phyloP scores from a whole-genome alignment of 768 basidiomycete species.

The Agaricus sinodeliciosus region DNA sequence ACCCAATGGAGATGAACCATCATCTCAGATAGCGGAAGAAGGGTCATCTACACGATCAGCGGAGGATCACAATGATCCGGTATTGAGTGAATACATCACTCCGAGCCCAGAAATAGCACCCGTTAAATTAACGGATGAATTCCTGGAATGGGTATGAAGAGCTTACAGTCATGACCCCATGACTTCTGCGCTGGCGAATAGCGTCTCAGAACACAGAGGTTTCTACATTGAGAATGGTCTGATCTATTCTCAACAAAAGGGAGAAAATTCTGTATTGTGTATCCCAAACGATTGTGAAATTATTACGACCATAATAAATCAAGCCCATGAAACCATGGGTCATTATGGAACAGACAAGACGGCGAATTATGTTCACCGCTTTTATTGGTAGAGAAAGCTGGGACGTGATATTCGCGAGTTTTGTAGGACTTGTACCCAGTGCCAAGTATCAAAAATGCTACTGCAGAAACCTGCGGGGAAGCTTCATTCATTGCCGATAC shows the following conservation, averaged over 20 bases:
- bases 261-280: slow-evolving; percentile 13
- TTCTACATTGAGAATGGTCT: slow-evolving; percentile 9
- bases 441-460: slow-evolving; percentile 17
- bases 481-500: slow-evolving; percentile 23
- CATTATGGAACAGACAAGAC: slow-evolving; percentile 25
- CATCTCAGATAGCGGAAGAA: slow-evolving; percentile 1
- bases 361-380: slow-evolving; percentile 21
- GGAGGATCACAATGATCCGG: too few relatives aligned
- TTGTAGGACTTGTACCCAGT: slow-evolving; percentile 18
- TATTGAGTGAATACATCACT: too few relatives aligned
- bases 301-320: slow-evolving; percentile 11
- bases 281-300: slow-evolving; percentile 13
- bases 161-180: too few relatives aligned
- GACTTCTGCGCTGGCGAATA: too few relatives aligned
- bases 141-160: too few relatives aligned
- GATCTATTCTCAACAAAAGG: slow-evolving; percentile 2
- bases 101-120: too few relatives aligned
- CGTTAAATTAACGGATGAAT: too few relatives aligned
- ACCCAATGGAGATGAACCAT: slow-evolving; percentile 6
- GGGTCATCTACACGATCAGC: neutral
- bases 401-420: slow-evolving; percentile 16
- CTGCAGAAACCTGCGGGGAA: slow-evolving; percentile 19
- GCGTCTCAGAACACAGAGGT: neutral
- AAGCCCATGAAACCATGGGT: slow-evolving; percentile 24
- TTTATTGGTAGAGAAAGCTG: slow-evolving; percentile 28